Evolutionary conservation across 768 basidiomycete species (phyloP).

Genomic region (Xerocomus brunneocitrinus): DNA sequence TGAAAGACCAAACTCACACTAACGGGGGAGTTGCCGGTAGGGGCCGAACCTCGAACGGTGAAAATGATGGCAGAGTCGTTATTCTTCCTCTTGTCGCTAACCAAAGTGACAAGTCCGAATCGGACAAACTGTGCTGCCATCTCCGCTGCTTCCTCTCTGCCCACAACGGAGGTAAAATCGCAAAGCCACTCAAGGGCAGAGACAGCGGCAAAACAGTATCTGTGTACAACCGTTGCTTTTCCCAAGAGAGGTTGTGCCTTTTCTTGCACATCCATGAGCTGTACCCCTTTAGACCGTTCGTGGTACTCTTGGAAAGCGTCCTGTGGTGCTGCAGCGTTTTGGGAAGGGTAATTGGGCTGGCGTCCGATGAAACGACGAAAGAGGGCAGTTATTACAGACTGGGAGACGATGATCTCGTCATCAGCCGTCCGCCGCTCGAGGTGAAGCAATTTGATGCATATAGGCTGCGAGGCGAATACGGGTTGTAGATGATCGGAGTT

Average conservation of each 20-base stretch:
- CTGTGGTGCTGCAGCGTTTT: constrained; percentile 39
- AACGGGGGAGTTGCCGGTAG: constrained; percentile 69
- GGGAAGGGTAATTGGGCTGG: constrained; percentile 68
- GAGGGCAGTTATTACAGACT: constrained; percentile 88
- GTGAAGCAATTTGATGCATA: constrained; percentile 96
- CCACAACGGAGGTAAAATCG: constrained; percentile 94
- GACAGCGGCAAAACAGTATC: constrained; percentile 80
- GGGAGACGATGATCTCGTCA: constrained; percentile 96
- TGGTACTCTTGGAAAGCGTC: constrained; percentile 73
- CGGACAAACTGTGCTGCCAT: constrained; percentile 98
- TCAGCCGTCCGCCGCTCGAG: constrained; percentile 89
- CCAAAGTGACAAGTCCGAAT: constrained; percentile 83
- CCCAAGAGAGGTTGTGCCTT: constrained; percentile 53
- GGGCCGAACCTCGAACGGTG: constrained; percentile 79
- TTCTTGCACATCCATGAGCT: constrained; percentile 67
- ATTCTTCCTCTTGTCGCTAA: constrained; percentile 87
- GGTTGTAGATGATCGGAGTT: constrained; percentile 86
- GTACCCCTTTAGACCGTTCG: constrained; percentile 72
- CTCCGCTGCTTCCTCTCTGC: constrained; percentile 94
- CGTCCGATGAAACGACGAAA: constrained; percentile 95
- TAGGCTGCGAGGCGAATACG: constrained; percentile 89
- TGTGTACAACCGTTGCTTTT: constrained; percentile 43
- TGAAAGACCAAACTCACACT: constrained; percentile 43
- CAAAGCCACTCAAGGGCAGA: constrained; percentile 94
- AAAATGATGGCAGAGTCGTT: constrained; percentile 92